These are phyloP conservation scores for Dillenia suffruticosa DNA, from an alignment of 164 flowering plant genomes.

Conservation along the genomic window DNA sequence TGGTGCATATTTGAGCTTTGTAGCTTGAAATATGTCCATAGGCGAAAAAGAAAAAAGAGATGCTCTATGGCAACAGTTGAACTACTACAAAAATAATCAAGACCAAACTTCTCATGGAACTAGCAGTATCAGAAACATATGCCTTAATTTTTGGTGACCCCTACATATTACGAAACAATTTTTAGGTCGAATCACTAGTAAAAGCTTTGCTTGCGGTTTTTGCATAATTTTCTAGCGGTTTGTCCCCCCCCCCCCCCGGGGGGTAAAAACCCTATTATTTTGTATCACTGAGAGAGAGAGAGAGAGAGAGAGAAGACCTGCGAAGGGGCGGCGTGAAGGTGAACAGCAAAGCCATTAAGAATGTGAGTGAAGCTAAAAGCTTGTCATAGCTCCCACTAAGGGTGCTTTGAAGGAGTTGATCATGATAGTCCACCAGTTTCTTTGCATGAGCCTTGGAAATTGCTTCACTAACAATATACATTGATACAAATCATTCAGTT, in stretches of 20 bases:
- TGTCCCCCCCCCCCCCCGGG: too few relatives aligned
- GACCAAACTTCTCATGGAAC: background rate
- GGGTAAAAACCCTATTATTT: too few relatives aligned
- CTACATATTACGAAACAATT: too few relatives aligned
- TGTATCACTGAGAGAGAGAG: too few relatives aligned
- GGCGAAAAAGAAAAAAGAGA: background rate
- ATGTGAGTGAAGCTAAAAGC: constrained; percentile 86
- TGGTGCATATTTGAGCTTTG: constrained; percentile 38
- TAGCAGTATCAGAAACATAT: too few relatives aligned
- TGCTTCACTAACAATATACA: constrained; percentile 29
- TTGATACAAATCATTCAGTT: background rate
- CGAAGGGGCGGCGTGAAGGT: constrained; percentile 66
- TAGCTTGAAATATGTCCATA: constrained; percentile 34
- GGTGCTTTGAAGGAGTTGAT: constrained; percentile 47
- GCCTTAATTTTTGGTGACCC: too few relatives aligned
- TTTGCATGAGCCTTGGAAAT: constrained; percentile 46
- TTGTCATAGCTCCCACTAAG: constrained; percentile 60
- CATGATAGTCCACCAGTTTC: constrained; percentile 49
- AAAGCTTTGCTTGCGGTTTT: too few relatives aligned
- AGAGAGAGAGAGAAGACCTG: constrained; percentile 37
- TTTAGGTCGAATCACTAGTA: too few relatives aligned
- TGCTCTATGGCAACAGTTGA: background rate
- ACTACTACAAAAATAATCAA: background rate
- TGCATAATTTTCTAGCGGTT: too few relatives aligned
- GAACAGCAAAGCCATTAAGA: constrained; percentile 81